Conservation (phyloP, 192 early-diverging fungal genomes). For the Haplosporangium gracile region DNA sequence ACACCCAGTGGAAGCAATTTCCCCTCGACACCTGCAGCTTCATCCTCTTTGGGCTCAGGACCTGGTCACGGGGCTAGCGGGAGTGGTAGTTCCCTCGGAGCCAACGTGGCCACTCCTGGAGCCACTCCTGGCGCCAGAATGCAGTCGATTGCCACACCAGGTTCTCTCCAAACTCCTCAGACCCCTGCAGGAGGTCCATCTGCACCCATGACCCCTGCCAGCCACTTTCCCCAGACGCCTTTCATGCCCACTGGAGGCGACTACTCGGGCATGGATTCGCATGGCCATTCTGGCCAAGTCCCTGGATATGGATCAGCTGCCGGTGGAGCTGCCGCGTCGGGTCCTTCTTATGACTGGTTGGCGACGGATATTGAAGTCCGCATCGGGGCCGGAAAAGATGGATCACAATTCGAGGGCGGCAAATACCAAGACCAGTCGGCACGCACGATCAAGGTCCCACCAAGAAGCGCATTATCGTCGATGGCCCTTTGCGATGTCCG, state of each 20-base stretch:
- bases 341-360: constrained; percentile 59
- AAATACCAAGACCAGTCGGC: constrained; percentile 65
- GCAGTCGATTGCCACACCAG: constrained; percentile 64
- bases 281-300: constrained; percentile 62
- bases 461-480: constrained; percentile 39
- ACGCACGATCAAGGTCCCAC: constrained; percentile 64
- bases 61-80: constrained; percentile 14
- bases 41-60: constrained; percentile 57
- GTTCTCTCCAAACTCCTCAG: constrained; percentile 58
- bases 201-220: constrained; percentile 63
- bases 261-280: constrained; percentile 60
- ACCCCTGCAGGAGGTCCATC: constrained; percentile 57
- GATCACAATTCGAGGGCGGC: constrained; percentile 42
- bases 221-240: constrained; percentile 59
- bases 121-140: constrained; percentile 49
- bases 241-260: constrained; percentile 65
- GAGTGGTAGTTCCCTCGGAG: constrained; percentile 24
- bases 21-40: constrained; percentile 69
- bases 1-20: constrained; percentile 62
- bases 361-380: constrained; percentile 70
- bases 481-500: constrained; percentile 61
- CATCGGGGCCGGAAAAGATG: constrained; percentile 35
- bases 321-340: constrained; percentile 14
- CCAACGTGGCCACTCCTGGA: constrained; percentile 52
- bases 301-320: constrained; percentile 51